phyloP scores from a whole-genome alignment of 2,329 filamentous ascomycete genomes.

The Ophiostoma ips region DNA sequence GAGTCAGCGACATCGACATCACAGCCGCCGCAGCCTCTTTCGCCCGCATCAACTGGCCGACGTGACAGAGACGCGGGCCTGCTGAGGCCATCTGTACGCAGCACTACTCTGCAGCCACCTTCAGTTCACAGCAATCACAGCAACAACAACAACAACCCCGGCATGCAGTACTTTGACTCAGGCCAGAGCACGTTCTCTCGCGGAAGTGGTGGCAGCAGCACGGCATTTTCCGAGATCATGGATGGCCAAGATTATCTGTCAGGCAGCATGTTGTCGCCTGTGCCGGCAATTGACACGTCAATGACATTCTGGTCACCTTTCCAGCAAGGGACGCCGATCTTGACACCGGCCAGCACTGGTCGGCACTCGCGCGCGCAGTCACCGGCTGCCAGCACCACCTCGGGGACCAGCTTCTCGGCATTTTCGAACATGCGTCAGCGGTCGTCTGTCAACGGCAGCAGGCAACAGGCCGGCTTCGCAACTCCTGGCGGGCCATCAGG shows the following conservation, averaged over 20 bases:
- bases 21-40: slow-evolving; percentile 23
- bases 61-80: neutral
- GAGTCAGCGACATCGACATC: slow-evolving; percentile 34
- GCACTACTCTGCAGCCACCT: slow-evolving; percentile 40
- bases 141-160: slow-evolving; percentile 46
- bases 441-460: slow-evolving; percentile 11
- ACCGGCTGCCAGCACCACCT: slow-evolving; percentile 44
- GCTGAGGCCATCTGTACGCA: slow-evolving; percentile 8
- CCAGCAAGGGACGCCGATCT: slow-evolving; percentile 43
- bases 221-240: slow-evolving; percentile 48
- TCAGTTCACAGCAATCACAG: too few relatives aligned
- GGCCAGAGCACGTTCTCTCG: slow-evolving; percentile 45
- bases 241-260: slow-evolving; percentile 57
- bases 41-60: neutral
- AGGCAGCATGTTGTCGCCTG: slow-evolving; percentile 50
- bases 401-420: neutral
- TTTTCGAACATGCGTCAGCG: neutral
- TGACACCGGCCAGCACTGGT: slow-evolving; percentile 39
- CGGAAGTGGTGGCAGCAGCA: slow-evolving; percentile 27
- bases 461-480: slow-evolving; percentile 10
- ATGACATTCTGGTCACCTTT: slow-evolving; percentile 87
- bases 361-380: slow-evolving; percentile 43
- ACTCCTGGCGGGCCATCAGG: neutral
- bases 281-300: slow-evolving; percentile 58
- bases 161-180: slow-evolving; percentile 57